Conservation (phyloP, 495 filamentous ascomycete species). For the Cercophora samala region DNA sequence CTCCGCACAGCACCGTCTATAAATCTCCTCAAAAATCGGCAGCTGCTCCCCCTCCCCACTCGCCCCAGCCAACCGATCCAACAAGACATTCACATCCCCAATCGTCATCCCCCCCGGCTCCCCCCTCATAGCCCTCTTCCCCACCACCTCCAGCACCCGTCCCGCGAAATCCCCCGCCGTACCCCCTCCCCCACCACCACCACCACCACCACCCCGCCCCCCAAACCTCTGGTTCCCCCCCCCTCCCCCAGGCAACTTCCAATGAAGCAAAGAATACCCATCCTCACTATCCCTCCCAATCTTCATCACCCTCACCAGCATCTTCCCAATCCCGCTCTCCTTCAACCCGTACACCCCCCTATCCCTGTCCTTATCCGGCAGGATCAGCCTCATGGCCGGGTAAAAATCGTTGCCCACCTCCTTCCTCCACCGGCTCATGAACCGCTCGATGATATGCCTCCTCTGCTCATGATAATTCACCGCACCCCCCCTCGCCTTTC, state of each 20-base stretch:
- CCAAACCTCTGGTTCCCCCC: constrained; percentile 49
- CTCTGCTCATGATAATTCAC: constrained; percentile 73
- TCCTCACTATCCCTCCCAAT: constrained; percentile 91
- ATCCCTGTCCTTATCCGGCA: constrained; percentile 92
- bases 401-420: constrained; percentile 91
- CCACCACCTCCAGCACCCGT: constrained; percentile 77
- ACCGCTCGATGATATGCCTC: constrained; percentile 81
- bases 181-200: constrained; percentile 70
- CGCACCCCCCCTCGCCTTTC: constrained; percentile 19
- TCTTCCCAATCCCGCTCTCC: constrained; percentile 82
- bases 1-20: constrained; percentile 85
- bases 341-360: constrained; percentile 93
- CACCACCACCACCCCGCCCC: constrained; percentile 68
- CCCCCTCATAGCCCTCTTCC: constrained; percentile 75
- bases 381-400: constrained; percentile 84
- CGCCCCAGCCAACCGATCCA: constrained; percentile 73
- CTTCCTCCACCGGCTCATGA: constrained; percentile 82
- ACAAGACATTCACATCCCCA: constrained; percentile 80
- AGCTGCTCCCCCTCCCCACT: constrained; percentile 78
- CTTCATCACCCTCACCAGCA: constrained; percentile 87
- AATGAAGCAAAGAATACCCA: constrained; percentile 79
- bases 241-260: constrained; percentile 78
- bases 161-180: constrained; percentile 90
- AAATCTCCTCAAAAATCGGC: constrained; percentile 77
- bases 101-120: constrained; percentile 75